These are phyloP conservation scores for Furcasterigmium furcatum DNA, from an alignment of 2,329 filamentous ascomycete genomes.

Conservation along the genomic window DNA sequence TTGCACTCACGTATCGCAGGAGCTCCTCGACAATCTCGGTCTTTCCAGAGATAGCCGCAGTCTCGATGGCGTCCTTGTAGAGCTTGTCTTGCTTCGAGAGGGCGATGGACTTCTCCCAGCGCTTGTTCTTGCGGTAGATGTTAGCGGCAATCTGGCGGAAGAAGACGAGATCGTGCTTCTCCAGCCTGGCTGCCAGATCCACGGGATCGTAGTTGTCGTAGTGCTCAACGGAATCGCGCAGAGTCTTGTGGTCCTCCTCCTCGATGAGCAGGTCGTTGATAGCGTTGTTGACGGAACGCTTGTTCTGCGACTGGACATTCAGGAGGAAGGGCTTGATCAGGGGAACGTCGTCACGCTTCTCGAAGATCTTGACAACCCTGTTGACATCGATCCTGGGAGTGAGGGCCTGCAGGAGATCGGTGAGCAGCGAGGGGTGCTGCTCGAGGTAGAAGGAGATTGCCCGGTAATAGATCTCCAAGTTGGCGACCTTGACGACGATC, in stretches of 20 bases:
- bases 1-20: slow-evolving; percentile 83
- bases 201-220: slow-evolving; percentile 99
- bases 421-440: slow-evolving; percentile 91
- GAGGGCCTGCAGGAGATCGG: slow-evolving; percentile 88
- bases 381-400: slow-evolving; percentile 97
- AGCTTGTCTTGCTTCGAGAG: slow-evolving; percentile 99
- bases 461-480: slow-evolving; percentile 98
- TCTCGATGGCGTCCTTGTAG: slow-evolving; percentile 99
- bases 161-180: slow-evolving; percentile 98
- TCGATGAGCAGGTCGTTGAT: slow-evolving; percentile 98
- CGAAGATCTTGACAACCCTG: slow-evolving; percentile 98
- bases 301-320: slow-evolving; percentile 95
- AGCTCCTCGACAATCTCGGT: slow-evolving; percentile 91
- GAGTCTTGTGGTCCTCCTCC: slow-evolving; percentile 98
- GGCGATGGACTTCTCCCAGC: slow-evolving; percentile 98
- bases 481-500: slow-evolving; percentile 94
- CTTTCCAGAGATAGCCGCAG: slow-evolving; percentile 88
- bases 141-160: slow-evolving; percentile 98
- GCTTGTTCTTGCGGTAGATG: slow-evolving; percentile 99
- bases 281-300: slow-evolving; percentile 95
- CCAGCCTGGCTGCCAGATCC: slow-evolving; percentile 84
- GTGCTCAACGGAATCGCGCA: slow-evolving; percentile 95
- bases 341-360: slow-evolving; percentile 96
- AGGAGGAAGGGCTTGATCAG: slow-evolving; percentile 98
- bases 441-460: slow-evolving; percentile 96